A percentile compares a stretch with the other conserved stretches of the same genome.
Evolutionary conservation across 2,329 filamentous ascomycete species (phyloP).

Genomic region (Colletotrichum spinosum): DNA sequence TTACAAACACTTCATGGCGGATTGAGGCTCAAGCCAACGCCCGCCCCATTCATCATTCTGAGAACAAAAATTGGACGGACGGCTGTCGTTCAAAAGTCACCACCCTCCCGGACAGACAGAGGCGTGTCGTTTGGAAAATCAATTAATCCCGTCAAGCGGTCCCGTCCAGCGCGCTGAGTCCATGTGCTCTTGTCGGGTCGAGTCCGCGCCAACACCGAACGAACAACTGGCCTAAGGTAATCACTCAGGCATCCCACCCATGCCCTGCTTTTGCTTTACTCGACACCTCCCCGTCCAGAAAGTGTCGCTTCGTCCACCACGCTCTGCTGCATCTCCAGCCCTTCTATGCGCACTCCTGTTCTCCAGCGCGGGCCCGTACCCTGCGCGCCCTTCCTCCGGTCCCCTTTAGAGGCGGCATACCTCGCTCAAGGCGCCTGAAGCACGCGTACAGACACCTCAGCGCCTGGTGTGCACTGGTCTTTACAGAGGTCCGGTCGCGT

Average conservation of each 20-base stretch:
- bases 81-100: background rate
- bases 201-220: too few relatives aligned
- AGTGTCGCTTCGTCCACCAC: too few relatives aligned
- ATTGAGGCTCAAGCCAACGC: too few relatives aligned
- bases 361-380: constrained; percentile 6
- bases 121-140: constrained; percentile 15
- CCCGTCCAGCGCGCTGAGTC: background rate
- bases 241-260: too few relatives aligned
- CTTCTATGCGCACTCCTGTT: constrained; percentile 30
- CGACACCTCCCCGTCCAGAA: background rate
- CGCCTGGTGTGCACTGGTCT: too few relatives aligned
- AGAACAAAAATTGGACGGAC: constrained; percentile 4
- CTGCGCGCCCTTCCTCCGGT: too few relatives aligned
- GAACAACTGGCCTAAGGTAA: too few relatives aligned
- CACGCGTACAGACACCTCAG: background rate
- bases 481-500: background rate
- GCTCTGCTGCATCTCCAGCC: too few relatives aligned
- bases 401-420: background rate
- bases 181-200: background rate
- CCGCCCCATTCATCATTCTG: background rate
- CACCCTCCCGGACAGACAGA: constrained; percentile 24
- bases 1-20: too few relatives aligned
- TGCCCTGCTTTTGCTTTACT: too few relatives aligned
- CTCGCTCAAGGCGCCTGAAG: background rate
- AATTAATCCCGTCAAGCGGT: constrained; percentile 5